Conservation (phyloP, 1,284 basidiomycete species). For the Melampsora larici-populina region DNA sequence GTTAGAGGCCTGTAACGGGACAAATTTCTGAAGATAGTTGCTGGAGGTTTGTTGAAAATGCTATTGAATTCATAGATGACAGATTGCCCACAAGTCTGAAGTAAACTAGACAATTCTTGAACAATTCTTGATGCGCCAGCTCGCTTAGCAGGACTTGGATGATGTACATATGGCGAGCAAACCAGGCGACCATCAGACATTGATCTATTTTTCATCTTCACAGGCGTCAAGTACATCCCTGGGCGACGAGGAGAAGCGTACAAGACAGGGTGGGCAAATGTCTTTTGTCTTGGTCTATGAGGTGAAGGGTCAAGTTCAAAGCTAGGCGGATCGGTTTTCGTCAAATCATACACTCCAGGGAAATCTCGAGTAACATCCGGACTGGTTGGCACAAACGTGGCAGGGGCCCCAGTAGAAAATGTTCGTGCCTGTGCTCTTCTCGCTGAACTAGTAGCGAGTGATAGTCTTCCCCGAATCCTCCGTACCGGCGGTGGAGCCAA, state of each 20-base stretch:
- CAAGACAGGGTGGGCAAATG: background rate
- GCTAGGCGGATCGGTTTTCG: background rate
- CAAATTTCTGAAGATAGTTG: background rate
- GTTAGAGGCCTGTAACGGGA: constrained; percentile 5
- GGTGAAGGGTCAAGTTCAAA: no score
- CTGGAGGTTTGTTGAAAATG: background rate
- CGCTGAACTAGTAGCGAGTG: constrained; percentile 34
- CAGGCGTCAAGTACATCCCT: background rate
- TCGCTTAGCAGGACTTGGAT: background rate
- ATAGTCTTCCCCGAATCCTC: constrained; percentile 25
- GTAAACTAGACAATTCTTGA: constrained; percentile 18
- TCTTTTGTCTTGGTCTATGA: background rate
- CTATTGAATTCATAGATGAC: constrained; percentile 21
- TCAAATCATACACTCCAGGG: background rate
- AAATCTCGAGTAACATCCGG: background rate
- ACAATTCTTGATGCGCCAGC: background rate
- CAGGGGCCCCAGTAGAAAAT: background rate
- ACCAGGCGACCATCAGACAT: background rate
- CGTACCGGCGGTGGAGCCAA: constrained; percentile 1
- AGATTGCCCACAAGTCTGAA: constrained; percentile 28
- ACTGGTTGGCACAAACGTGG: background rate
- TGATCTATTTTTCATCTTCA: background rate
- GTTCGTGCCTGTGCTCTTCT: constrained; percentile 11
- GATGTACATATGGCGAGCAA: constrained; percentile 13
- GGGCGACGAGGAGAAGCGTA: background rate